Conservation (phyloP, 306 rosid species). For the Hylodesmum podocarpum region DNA sequence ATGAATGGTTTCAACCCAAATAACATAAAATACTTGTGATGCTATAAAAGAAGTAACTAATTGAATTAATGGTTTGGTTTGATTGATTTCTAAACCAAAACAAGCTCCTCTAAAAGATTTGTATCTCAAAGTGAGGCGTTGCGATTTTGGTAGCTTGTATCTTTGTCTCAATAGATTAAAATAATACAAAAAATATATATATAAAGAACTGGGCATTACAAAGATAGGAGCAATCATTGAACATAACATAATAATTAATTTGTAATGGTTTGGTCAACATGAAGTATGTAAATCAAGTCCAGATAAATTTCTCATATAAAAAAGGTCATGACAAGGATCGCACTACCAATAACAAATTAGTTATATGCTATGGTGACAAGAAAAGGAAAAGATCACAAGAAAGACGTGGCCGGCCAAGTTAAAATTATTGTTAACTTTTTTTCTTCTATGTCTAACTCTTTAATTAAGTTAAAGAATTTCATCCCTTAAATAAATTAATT, state of each 20-base stretch:
- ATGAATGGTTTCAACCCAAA: too few relatives aligned
- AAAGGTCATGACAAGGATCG: neutral
- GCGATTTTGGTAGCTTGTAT: neutral
- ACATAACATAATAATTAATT: neutral
- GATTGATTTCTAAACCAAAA: too few relatives aligned
- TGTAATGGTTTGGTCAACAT: neutral
- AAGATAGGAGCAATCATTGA: too few relatives aligned
- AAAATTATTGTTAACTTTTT: too few relatives aligned
- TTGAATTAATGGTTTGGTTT: too few relatives aligned
- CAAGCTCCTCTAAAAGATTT: neutral
- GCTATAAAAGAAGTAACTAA: too few relatives aligned
- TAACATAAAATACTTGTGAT: too few relatives aligned
- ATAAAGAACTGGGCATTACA: neutral
- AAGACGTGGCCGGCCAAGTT: neutral
- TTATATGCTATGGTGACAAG: neutral
- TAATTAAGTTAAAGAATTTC: too few relatives aligned
- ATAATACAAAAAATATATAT: neutral
- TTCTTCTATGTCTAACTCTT: too few relatives aligned
- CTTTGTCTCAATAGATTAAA: neutral
- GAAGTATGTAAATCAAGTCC: neutral
- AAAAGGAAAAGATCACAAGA: too few relatives aligned
- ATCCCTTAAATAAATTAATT: too few relatives aligned
- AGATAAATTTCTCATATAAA: neutral
- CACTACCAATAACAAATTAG: too few relatives aligned
- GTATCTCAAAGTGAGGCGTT: neutral